Evolutionary conservation across 2,329 filamentous ascomycete species (phyloP).

Genomic region (Leptographium galeiforme): DNA sequence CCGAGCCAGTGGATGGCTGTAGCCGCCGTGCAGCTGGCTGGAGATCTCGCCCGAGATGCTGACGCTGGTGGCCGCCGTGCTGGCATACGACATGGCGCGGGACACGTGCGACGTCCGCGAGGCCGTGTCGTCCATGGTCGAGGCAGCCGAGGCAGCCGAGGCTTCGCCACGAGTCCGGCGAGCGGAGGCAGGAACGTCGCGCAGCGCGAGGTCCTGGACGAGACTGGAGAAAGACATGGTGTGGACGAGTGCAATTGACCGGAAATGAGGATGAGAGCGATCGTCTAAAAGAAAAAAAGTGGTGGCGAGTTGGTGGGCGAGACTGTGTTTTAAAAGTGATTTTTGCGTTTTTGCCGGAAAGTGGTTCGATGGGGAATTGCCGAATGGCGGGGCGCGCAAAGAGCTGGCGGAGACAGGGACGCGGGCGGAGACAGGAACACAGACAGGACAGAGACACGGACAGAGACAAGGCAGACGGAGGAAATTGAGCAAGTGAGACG

Average conservation of each 20-base stretch:
- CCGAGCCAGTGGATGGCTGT: constrained; percentile 65
- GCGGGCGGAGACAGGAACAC: not conserved
- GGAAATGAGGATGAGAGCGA: not conserved
- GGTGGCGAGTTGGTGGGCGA: no score
- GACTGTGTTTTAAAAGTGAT: no score
- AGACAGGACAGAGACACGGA: not conserved
- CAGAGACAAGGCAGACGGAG: not conserved
- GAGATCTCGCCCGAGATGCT: constrained; percentile 64
- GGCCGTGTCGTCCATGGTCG: constrained; percentile 44
- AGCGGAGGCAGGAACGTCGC: constrained; percentile 31
- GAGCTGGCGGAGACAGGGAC: no score
- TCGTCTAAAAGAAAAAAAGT: no score
- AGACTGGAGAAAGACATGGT: constrained; percentile 56
- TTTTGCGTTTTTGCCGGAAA: no score
- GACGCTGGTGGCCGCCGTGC: constrained; percentile 53
- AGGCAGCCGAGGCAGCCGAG: constrained; percentile 30
- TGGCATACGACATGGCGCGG: constrained; percentile 51
- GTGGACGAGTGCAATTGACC: not conserved
- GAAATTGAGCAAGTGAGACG: not conserved
- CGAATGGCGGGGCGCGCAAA: no score
- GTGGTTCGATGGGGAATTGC: no score
- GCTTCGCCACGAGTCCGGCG: constrained; percentile 33
- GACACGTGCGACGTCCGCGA: constrained; percentile 50
- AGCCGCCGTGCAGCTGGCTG: constrained; percentile 72
- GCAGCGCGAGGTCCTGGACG: constrained; percentile 49